Base-by-base conservation (phyloP, 225 moss, liverwort and hornwort species). In the Antitrichia curtipendula region DNA sequence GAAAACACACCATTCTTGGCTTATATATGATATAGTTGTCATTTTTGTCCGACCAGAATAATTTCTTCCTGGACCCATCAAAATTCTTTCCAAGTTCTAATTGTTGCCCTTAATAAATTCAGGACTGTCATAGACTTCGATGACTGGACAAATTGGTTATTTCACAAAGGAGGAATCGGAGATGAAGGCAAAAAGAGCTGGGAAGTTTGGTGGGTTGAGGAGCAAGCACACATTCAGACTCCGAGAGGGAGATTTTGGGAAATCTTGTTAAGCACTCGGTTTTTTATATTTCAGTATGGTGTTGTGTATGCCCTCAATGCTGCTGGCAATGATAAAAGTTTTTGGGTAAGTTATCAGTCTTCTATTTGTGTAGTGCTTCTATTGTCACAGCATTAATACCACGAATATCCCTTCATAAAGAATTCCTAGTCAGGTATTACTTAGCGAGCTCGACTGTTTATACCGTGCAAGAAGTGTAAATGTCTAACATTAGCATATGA, bases 111-210 rank as follows among this genome's bases (percentile, higher is more conserved):
- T 76, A 10, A 65, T 69, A 9, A 82, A 43, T 83, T 73, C 92
- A 99, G 98, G 90, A 96, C 96, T 60, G 99, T 99, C 62, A 94
- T 96, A 71, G 99, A 99, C 89, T 99, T 99, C 31, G 99, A 99
- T 31, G 94, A 97, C 83, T 99, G 99, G 99, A 99, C 97, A 65
- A 99, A 94, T 72, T 99, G 99, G 99, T 92, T 99, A 16, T 97
- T 96, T 80, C 97, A 99, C 88, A 99, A 95, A 92, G 99, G 99
- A 86, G 99, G 99, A 84, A 94, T 99, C 61, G 96, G 95, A 78
- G 95, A 97, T 32, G 95, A 97, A 91, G 95, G 96, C 60, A 95
- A 94, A 75, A 96, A 97, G 77, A 99, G 99, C 89, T 99, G 97
- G 97, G 99, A 99, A 85, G 95, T 95, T 16, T 99, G 99, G 99